Evolutionary conservation across 2,329 filamentous ascomycete genomes (phyloP).

Genomic region (Colletotrichum tamarilloi): DNA sequence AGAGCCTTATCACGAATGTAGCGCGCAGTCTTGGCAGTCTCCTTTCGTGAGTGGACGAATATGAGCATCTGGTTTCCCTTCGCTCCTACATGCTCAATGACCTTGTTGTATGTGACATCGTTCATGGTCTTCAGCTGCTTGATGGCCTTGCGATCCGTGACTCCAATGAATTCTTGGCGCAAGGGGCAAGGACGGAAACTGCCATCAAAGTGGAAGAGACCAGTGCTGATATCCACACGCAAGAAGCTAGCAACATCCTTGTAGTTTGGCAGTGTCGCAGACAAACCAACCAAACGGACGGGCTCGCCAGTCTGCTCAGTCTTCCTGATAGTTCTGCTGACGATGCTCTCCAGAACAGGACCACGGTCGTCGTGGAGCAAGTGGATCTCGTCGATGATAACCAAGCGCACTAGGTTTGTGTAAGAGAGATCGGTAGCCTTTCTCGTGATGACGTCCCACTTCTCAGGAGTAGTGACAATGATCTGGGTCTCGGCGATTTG

Average conservation of each 20-base stretch:
- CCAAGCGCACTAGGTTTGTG: conserved; percentile 93
- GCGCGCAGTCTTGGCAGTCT: conserved; percentile 96
- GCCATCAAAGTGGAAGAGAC: conserved; percentile 95
- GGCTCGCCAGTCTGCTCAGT: conserved; percentile 95
- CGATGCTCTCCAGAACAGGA: conserved; percentile 95
- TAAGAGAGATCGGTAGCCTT: conserved; percentile 98
- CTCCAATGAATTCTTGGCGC: conserved; percentile 96
- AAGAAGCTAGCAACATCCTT: conserved; percentile 95
- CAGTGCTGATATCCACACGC: conserved; percentile 85
- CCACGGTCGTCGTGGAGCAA: conserved; percentile 97
- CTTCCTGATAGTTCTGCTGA: conserved; percentile 91
- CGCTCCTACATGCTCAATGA: conserved; percentile 93
- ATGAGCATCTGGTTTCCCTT: conserved; percentile 98
- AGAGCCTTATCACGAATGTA: conserved; percentile 97
- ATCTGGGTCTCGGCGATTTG: conserved; percentile 98
- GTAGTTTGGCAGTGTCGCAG: conserved; percentile 96
- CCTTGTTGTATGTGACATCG: conserved; percentile 97
- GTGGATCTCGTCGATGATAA: conserved; percentile 99
- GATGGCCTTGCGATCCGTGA: conserved; percentile 98
- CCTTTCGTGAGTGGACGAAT: conserved; percentile 97
- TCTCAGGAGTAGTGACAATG: conserved; percentile 98
- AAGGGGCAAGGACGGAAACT: conserved; percentile 93
- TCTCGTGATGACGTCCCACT: conserved; percentile 98
- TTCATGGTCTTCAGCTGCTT: conserved; percentile 99
- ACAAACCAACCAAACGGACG: conserved; percentile 90